These are phyloP conservation scores for Aspergillus carlsbadensis DNA, from an alignment of 495 filamentous ascomycete genomes.

Conservation along the genomic window DNA sequence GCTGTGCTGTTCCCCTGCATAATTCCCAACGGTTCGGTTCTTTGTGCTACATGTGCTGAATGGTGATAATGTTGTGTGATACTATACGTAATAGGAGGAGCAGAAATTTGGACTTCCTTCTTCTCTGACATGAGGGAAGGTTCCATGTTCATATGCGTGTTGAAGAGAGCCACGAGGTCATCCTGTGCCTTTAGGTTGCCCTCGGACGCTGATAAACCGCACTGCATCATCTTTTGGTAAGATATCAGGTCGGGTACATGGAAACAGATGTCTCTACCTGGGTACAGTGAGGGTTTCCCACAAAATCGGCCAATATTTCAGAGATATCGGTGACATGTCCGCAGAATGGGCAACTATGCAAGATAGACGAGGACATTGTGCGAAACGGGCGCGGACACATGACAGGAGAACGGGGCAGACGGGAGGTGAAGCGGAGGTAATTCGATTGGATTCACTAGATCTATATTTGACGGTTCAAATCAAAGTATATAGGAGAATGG, in stretches of 20 bases:
- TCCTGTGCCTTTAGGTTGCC: constrained; percentile 55
- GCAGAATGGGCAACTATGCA: constrained; percentile 40
- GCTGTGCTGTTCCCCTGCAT: background rate
- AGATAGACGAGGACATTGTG: constrained; percentile 34
- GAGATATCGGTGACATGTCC: constrained; percentile 36
- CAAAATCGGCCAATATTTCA: constrained; percentile 29
- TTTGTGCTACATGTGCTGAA: constrained; percentile 56
- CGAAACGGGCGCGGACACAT: background rate
- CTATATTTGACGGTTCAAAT: background rate
- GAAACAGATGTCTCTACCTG: constrained; percentile 29
- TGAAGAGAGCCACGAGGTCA: constrained; percentile 67
- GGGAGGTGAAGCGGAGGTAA: background rate
- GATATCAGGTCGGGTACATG: constrained; percentile 1
- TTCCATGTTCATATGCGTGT: constrained; percentile 55
- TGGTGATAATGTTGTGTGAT: constrained; percentile 77
- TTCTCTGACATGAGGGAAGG: constrained; percentile 9
- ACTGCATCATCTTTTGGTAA: constrained; percentile 29
- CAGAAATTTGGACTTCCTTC: background rate
- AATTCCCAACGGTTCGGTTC: constrained; percentile 21
- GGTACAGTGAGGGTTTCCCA: constrained; percentile 35
- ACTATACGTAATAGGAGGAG: constrained; percentile 55
- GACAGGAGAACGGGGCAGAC: background rate
- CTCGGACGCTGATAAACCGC: constrained; percentile 39
- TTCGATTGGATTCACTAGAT: background rate
- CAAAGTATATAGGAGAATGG: background rate